Base-by-base conservation (phyloP, 1,284 basidiomycete species). In the Irpex rosettiformis region DNA sequence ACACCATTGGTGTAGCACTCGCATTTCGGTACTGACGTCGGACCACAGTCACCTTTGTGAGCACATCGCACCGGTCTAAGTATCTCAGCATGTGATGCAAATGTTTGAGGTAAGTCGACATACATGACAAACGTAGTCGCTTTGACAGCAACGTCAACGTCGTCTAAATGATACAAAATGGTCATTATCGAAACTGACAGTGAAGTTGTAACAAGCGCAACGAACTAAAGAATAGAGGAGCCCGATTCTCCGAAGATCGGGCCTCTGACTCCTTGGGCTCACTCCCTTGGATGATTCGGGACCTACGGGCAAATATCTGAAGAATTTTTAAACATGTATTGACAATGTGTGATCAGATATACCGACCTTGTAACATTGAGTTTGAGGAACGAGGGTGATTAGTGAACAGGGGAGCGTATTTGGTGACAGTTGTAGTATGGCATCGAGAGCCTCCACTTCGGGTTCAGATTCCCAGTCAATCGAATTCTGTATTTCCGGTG, bases 291-390 rank as follows among this genome's bases (percentile, higher is more conserved):
- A 51, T 24, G 27, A 22, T 27, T 51, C 27, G 22, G 27, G 24
- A 22, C 27, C 48, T 51, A 24, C 48, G 48, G 8, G 48, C 48
- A 27, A 51, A 51, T 13, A 51, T 51, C 48, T 51, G 18, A 51
- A 18, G 24, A 6, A 10, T 11, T 8, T 27, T 25, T 24, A 22
- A 10, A 27, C 22, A 28, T 16, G 22, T 18, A 13, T n/a, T 11
- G 24, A 28, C 13, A 25, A 28, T 16, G 21, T n/a, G n/a, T n/a
- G n/a, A n/a, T 8, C 24, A 22, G 10, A 11, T 27, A 22, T 27
- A 16, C 25, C 22, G 6, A 51, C 48, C 48, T 51, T 51, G 24
- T 51, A 51, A 51, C 48, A 51, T 11, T 24, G 24, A 10, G 48
- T 51, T n/a, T 27, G 48, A 28, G 48, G 48, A 27, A 51, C 10